These are phyloP conservation scores for Fusarium sp. DNA, from an alignment of 2,329 filamentous ascomycete genomes.

Conservation along the genomic window DNA sequence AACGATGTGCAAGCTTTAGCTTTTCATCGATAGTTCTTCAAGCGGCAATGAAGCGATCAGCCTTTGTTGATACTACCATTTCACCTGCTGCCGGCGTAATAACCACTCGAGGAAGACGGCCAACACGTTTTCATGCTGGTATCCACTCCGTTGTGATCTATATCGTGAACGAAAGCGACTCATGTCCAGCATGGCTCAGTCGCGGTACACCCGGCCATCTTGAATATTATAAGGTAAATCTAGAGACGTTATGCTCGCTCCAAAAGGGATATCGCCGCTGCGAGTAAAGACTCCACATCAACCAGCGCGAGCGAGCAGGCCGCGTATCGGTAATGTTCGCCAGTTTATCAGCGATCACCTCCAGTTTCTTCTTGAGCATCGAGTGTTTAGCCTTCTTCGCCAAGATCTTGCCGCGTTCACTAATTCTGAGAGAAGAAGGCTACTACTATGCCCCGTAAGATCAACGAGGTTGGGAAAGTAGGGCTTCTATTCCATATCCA, in stretches of 20 bases:
- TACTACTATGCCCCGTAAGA: neutral
- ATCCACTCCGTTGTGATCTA: neutral
- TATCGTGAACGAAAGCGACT: neutral
- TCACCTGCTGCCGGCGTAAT: neutral
- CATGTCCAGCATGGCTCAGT: neutral
- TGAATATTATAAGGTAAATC: neutral
- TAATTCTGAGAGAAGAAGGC: neutral
- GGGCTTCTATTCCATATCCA: neutral
- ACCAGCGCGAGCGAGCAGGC: neutral
- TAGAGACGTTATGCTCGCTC: neutral
- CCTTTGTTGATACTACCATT: neutral
- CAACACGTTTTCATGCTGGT: fast-evolving
- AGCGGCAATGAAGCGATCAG: neutral
- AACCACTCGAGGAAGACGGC: neutral
- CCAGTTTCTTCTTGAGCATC: neutral
- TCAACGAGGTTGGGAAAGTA: neutral
- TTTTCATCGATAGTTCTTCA: neutral
- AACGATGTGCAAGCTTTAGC: too few relatives aligned
- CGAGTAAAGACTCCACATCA: neutral
- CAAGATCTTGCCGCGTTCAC: neutral
- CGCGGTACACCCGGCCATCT: neutral
- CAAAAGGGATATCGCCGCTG: neutral
- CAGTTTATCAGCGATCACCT: neutral
- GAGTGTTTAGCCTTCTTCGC: neutral
- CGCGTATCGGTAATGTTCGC: neutral